Evolutionary conservation across 345 rosid species (phyloP), one percentile per base, ranked within the genome.

Genomic region (Euphorbia peplus): DNA sequence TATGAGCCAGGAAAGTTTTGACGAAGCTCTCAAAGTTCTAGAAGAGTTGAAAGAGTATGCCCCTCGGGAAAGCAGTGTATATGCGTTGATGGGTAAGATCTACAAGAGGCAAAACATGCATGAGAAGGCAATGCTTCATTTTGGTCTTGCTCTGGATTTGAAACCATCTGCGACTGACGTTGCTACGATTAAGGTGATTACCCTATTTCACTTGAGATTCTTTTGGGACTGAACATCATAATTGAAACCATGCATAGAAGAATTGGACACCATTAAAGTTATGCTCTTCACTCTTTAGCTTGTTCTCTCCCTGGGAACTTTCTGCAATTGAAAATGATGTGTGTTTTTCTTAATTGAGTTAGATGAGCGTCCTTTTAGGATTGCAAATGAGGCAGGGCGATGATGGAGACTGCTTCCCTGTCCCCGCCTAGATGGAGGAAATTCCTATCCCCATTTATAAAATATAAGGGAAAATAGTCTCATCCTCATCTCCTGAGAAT

Each of bases 151-250:
- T 66, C 78, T 95, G 88, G 99, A 95, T 78, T 76, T 95, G 85
- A 95, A 95, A 79, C 99, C 99, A 3, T 87, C 97, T 46, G 91
- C 98, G 60, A 81, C 93, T 19, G 98, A 91, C 79, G 93, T 88
- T 56, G 97, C 99, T 59, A 81, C 83, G 48, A 91, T 95, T 67
- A 95, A 95, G 99, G 98, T 95, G 73, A 14, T 6, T 51, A 14
- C 1, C 30, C 44, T n/a, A 12, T 53, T n/a, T 22, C 55, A 35
- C 24, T 63, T 29, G 6, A 39, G 47, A 60, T 57, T 24, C 41
- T 73, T 29, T 22, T 59, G 21, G 22, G 51, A 16, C 41, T 56
- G 60, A 68, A 63, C 22, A 48, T 30, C 30, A n/a, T 14, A 2
- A 10, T 24, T 12, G 37, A 47, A 52, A 32, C 8, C 9, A n/a